A percentile compares a stretch with the other conserved stretches of the same genome.
Conservation (phyloP, 2,329 filamentous ascomycete genomes). For the Diaporthe amygdali region DNA sequence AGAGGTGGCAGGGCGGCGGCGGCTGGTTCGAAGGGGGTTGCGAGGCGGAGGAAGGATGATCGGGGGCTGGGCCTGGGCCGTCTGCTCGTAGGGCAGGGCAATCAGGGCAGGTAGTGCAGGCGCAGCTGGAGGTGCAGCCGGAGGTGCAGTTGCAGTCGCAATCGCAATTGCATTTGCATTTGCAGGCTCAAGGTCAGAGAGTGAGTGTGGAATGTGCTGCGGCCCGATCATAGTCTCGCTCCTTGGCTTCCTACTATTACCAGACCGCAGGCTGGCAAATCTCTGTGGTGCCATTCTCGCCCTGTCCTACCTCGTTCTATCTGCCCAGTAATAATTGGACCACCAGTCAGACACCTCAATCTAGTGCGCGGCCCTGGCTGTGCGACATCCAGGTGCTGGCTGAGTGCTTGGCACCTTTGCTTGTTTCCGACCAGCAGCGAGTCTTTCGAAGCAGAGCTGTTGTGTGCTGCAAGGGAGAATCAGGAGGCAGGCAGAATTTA, state of each 20-base stretch:
- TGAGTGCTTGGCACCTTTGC: not conserved
- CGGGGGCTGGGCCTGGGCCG: constrained; percentile 61
- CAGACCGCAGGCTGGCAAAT: constrained; percentile 46
- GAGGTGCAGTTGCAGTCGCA: not conserved
- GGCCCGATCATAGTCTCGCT: not conserved
- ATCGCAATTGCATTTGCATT: no score
- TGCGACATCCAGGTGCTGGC: not conserved
- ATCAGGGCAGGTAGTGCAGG: constrained; percentile 55
- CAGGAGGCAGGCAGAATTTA: no score
- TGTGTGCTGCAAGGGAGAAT: no score
- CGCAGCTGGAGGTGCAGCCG: no score
- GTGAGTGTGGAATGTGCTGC: not conserved
- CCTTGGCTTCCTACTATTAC: constrained; percentile 5
- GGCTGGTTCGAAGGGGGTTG: constrained; percentile 42
- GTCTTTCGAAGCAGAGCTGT: no score
- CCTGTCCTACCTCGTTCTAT: constrained; percentile 3
- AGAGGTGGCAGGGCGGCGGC: constrained; percentile 29
- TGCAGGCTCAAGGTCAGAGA: no score
- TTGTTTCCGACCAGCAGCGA: not conserved
- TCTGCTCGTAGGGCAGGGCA: constrained; percentile 66
- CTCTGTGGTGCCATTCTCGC: constrained; percentile 44
- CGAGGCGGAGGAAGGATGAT: constrained; percentile 55
- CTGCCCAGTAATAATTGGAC: not conserved
- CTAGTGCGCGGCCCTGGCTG: not conserved
- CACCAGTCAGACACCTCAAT: not conserved